Conservation (phyloP, 768 basidiomycete genomes). For the Pleurotus pulmonarius region DNA sequence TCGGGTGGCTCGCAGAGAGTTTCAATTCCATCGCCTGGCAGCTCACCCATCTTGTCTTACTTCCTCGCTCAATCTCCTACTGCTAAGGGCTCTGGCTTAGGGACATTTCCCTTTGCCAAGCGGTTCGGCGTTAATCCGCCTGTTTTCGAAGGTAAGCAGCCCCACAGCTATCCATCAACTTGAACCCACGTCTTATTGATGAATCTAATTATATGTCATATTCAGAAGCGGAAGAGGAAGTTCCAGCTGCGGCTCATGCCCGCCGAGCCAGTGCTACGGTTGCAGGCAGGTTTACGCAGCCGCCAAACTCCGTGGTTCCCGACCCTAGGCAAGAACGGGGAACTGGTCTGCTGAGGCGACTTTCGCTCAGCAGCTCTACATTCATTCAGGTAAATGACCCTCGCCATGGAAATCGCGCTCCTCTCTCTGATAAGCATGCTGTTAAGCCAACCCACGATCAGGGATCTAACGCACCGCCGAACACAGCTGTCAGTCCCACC, state of each 20-base stretch:
- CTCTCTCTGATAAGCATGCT: slow-evolving; percentile 18
- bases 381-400: slow-evolving; percentile 50
- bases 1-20: slow-evolving; percentile 37
- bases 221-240: slow-evolving; percentile 35
- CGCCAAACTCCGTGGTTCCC: slow-evolving; percentile 37
- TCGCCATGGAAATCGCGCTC: slow-evolving; percentile 2
- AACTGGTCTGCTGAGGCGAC: slow-evolving; percentile 65
- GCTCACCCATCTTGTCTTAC: slow-evolving; percentile 70
- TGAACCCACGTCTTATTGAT: no score
- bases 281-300: slow-evolving; percentile 49
- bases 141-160: slow-evolving; percentile 56
- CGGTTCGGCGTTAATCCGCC: slow-evolving; percentile 48
- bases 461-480: slow-evolving; percentile 43
- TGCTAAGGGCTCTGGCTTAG: slow-evolving; percentile 30
- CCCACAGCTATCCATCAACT: not conserved
- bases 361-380: slow-evolving; percentile 60
- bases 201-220: no score
- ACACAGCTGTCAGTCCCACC: slow-evolving; percentile 42
- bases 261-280: slow-evolving; percentile 62
- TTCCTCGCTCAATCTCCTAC: slow-evolving; percentile 63
- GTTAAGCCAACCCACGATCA: slow-evolving; percentile 27
- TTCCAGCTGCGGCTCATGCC: slow-evolving; percentile 40
- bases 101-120: slow-evolving; percentile 60
- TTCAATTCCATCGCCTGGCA: slow-evolving; percentile 49
- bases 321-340: slow-evolving; percentile 61